Conservation (phyloP, 2,329 filamentous ascomycete genomes). For the Rosellinia necatrix region DNA sequence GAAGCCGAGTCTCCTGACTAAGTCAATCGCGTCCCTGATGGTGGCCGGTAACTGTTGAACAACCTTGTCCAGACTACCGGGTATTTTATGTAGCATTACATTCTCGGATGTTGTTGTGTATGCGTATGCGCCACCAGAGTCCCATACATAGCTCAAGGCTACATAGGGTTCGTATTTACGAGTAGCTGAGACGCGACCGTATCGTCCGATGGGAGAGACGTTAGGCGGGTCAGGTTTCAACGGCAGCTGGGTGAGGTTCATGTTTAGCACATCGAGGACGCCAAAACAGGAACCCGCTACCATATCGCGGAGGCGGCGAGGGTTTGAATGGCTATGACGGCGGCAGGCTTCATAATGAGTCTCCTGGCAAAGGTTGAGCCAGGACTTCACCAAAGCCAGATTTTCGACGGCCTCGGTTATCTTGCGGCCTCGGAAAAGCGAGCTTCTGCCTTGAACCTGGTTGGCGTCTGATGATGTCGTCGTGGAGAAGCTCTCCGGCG, state of each 20-base stretch:
- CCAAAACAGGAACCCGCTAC: conserved; percentile 8
- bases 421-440: conserved; percentile 8
- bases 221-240: not conserved
- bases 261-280: conserved; percentile 8
- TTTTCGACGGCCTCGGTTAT: conserved; percentile 5
- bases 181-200: too few species aligned
- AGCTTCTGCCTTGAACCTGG: not conserved
- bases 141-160: conserved; percentile 13
- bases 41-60: not conserved
- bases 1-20: not conserved
- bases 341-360: conserved; percentile 1
- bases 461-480: conserved; percentile 1
- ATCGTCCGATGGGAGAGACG: not conserved
- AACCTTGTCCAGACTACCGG: not conserved
- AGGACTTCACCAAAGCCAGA: conserved; percentile 4
- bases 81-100: not conserved
- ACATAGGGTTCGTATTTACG: not conserved
- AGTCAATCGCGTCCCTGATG: conserved; percentile 3
- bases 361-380: conserved; percentile 5
- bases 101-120: conserved; percentile 2
- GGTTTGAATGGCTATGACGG: not conserved
- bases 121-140: not conserved
- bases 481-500: conserved; percentile 1
- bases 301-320: not conserved
- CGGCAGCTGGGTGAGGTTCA: conserved; percentile 1